Evolutionary conservation across 2,329 filamentous ascomycete genomes (phyloP).

Genomic region (Sporothrix variecibatus): DNA sequence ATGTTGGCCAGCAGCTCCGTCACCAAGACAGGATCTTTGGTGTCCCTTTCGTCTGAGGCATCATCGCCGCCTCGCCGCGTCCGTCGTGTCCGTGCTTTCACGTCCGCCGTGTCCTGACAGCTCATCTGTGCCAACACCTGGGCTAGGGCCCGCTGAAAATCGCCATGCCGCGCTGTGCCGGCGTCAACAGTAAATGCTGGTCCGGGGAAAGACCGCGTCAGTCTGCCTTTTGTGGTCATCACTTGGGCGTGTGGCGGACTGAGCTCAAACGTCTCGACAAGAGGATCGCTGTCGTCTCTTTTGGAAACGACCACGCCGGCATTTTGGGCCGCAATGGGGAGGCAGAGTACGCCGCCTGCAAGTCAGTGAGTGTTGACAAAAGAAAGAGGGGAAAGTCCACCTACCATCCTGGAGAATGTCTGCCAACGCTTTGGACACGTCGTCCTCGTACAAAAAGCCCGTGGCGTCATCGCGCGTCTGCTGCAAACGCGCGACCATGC

Average conservation of each 20-base stretch:
- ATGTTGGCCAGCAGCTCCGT: slow-evolving; percentile 48
- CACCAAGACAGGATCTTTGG: slow-evolving; percentile 51
- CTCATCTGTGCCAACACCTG: slow-evolving; percentile 38
- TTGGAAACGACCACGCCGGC: slow-evolving; percentile 39
- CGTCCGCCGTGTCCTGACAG: slow-evolving; percentile 32
- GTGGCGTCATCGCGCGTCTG: neutral
- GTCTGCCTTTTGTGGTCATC: slow-evolving; percentile 36
- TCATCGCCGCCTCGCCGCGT: slow-evolving; percentile 36
- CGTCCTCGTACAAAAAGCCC: neutral
- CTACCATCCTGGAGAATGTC: neutral
- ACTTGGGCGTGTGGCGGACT: slow-evolving; percentile 35
- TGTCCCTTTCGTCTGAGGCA: slow-evolving; percentile 49
- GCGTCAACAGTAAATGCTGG: slow-evolving; percentile 31
- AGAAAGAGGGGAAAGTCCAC: neutral
- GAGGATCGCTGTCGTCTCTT: slow-evolving; percentile 25
- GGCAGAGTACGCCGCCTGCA: slow-evolving; percentile 31
- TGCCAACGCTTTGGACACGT: neutral
- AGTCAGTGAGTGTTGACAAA: too few relatives aligned
- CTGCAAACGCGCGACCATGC: neutral
- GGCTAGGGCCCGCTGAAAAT: slow-evolving; percentile 33
- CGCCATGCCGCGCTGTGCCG: slow-evolving; percentile 22
- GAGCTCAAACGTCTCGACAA: slow-evolving; percentile 42
- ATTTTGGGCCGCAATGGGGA: slow-evolving; percentile 40
- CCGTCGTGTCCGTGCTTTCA: slow-evolving; percentile 40
- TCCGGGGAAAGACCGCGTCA: slow-evolving; percentile 37